These are phyloP conservation scores for Lodderomyces metapsilosis DNA, from an alignment of 1,139 yeast genomes.

Conservation along the genomic window DNA sequence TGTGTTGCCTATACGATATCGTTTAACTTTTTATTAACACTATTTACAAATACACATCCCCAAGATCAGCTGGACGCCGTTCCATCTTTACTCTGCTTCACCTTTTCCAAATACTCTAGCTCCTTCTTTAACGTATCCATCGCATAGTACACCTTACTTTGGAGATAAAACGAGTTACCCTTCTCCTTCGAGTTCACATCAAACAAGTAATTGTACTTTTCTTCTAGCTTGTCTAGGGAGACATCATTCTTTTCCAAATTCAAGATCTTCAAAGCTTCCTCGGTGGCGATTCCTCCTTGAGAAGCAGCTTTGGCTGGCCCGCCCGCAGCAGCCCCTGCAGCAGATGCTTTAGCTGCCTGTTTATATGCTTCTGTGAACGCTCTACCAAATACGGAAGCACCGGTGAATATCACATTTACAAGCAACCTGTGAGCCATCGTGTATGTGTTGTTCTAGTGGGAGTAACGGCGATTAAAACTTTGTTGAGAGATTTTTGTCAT, in stretches of 20 bases:
- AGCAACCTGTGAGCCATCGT: slow-evolving; percentile 84
- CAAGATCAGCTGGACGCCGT: slow-evolving; percentile 8
- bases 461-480: not conserved
- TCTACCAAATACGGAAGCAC: slow-evolving; percentile 92
- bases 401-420: slow-evolving; percentile 87
- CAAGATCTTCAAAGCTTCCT: slow-evolving; percentile 88
- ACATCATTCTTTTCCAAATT: slow-evolving; percentile 66
- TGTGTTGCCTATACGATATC: not conserved
- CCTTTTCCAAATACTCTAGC: slow-evolving; percentile 42
- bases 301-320: slow-evolving; percentile 49
- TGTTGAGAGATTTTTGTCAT: not conserved
- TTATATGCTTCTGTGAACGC: slow-evolving; percentile 97
- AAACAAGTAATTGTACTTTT: slow-evolving; percentile 78
- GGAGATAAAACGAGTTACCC: slow-evolving; percentile 90
- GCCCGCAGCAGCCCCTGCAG: slow-evolving; percentile 52
- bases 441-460: slow-evolving; percentile 1
- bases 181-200: slow-evolving; percentile 89
- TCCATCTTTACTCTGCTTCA: slow-evolving; percentile 22
- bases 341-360: slow-evolving; percentile 89
- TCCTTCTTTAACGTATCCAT: slow-evolving; percentile 50
- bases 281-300: slow-evolving; percentile 77
- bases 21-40: not conserved
- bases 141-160: slow-evolving; percentile 82
- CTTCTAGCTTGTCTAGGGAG: slow-evolving; percentile 60
- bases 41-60: not conserved